Conservation (phyloP, 352 stramenopile genomes). For the Phytopythium vexans region DNA sequence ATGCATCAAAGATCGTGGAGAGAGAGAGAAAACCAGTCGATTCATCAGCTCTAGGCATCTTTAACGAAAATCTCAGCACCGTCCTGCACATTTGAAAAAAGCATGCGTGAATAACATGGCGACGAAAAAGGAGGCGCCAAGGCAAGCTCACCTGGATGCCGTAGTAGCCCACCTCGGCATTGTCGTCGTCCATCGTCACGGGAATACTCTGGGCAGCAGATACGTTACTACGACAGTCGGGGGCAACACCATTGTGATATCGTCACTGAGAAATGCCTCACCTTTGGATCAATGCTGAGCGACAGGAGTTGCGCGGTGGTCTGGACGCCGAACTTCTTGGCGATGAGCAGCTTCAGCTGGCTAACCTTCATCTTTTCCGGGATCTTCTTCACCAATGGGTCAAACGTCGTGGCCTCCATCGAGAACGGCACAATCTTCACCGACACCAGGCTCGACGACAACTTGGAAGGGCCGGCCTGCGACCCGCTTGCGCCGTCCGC, state of each 20-base stretch:
- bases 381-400: constrained; percentile 64
- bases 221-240: neutral
- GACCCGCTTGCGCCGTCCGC: constrained; percentile 1
- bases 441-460: constrained; percentile 55
- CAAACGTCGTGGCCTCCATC: constrained; percentile 63
- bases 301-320: constrained; percentile 50
- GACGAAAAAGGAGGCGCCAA: neutral
- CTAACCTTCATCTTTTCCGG: constrained; percentile 76
- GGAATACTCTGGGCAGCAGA: constrained; percentile 48
- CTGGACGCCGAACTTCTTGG: constrained; percentile 71
- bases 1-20: no score
- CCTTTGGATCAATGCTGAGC: constrained; percentile 52
- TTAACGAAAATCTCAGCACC: constrained; percentile 41
- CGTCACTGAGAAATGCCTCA: constrained; percentile 7
- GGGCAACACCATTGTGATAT: neutral
- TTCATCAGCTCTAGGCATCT: constrained; percentile 1
- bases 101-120: constrained; percentile 2
- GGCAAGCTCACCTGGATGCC: constrained; percentile 50
- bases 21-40: neutral
- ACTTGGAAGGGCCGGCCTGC: constrained; percentile 26
- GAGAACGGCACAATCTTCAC: constrained; percentile 73
- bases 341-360: constrained; percentile 66
- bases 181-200: constrained; percentile 65
- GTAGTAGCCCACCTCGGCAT: constrained; percentile 65
- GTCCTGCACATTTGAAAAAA: constrained; percentile 27